Base-by-base conservation (phyloP, 2,329 filamentous ascomycete species). In the Alternaria panax region DNA sequence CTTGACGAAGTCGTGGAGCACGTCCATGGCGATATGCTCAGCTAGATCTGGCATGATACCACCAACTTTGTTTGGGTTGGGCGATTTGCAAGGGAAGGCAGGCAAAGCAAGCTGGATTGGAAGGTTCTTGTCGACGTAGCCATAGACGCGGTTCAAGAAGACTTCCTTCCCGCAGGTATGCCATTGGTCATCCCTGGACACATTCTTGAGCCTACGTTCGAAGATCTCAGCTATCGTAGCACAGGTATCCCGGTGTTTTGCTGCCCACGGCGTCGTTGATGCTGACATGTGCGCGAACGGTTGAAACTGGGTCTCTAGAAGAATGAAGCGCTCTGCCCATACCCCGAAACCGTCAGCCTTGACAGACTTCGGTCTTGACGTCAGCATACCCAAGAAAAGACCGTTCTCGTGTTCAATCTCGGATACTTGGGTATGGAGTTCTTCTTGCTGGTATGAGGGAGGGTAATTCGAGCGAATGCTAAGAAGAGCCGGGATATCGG, bases 71-170 rank as follows among this genome's bases (percentile, higher is more conserved):
- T 81, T 78, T 0, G 70, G 68, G 60, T 88, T 88, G 16, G 86
- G 83, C 0, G 85, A 88, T 67, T 88, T 88, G 80, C 86, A 88
- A 0, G 87, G 86, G 50, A 88, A 88, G 0, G 86, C 86, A 0
- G 86, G 86, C 1, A 88, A 76, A 22, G 67, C 66, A 18, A 73
- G 62, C 7, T 67, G 67, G n/a, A 76, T 72, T 0, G 67, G 70
- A 56, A 67, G 52, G 36, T 66, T 67, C 42, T 66, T 66, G 38
- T 67, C 67, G 16, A 75, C 71, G 46, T 70, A 75, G 20, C 66
- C 70, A 28, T 69, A 68, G 2, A 74, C 69, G 1, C 70, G 64
- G 47, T 68, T 65, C 25, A 72, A 51, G 51, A 75, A 75, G 18
- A 51, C 52, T 12, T 68, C 58, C 9, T 69, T 68, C 8, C 72